Evolutionary conservation across 2,329 filamentous ascomycete species (phyloP), one percentile per base, ranked within the genome.

Genomic region (Stagonosporopsis chrysanthemi): DNA sequence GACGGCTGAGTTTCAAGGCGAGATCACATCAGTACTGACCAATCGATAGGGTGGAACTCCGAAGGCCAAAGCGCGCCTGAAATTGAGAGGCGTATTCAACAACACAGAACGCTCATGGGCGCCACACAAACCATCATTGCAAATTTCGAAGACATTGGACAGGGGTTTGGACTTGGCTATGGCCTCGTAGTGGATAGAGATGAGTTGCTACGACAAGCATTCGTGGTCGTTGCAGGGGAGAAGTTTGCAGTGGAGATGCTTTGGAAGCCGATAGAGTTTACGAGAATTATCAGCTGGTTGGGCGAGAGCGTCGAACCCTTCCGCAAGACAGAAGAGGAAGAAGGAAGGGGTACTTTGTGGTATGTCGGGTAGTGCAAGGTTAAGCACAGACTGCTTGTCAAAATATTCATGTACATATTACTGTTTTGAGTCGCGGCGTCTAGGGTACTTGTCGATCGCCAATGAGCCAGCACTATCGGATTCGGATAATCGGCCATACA

Each of bases 31-130:
- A 43, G 39, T 52, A 60, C 62, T 59, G 54, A 53, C 45, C 47
- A 45, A 43, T 41, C 26, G 23, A 17, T 51, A 75, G 72, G 71
- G 5, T 75, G 72, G 72, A 64, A 65, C 38, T 62, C 64, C 29
- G 69, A 74, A 58, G 68, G 68, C 31, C 63, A 65, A 31, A 64
- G 66, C 11, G 61, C 63, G 15, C 65, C 64, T 29, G 71, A 74
- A 48, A 70, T 72, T 46, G 69, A 70, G 51, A 64, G 69, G 9
- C 72, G 72, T 19, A 71, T 74, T 28, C 64, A 68, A 51, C 70
- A 75, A 59, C 72, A 75, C 51, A 61, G 62, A 42, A 72, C 68
- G 11, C 64, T 75, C 3, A 74, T 74, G 73, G 64, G 67, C 22
- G 70, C 69, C 28, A 72, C 67, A 38, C 67, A 71, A 57, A 70